phyloP scores from a whole-genome alignment of 176 grass and related monocot species.

The Oryza meyeriana region DNA sequence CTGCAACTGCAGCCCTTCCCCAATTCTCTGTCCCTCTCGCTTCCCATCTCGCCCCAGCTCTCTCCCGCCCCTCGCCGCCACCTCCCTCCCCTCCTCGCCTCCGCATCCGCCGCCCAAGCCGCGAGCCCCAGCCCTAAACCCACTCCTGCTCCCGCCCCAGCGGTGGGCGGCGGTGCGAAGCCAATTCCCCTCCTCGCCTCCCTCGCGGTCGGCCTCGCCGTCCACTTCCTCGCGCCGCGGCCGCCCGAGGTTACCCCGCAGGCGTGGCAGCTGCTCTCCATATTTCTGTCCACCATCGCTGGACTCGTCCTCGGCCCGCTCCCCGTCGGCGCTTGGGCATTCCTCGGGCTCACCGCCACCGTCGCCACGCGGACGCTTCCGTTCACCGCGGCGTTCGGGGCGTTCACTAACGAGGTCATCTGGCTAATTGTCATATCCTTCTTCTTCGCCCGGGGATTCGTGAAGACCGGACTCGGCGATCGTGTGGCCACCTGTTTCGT shows the following conservation, averaged over 20 bases:
- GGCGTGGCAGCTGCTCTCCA: constrained; percentile 91
- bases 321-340: constrained; percentile 81
- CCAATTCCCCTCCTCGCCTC: constrained; percentile 48
- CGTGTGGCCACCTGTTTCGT: constrained; percentile 91
- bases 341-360: constrained; percentile 72
- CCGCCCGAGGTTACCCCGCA: constrained; percentile 58
- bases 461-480: constrained; percentile 93
- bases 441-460: constrained; percentile 95
- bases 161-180: constrained; percentile 39
- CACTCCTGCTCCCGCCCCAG: not conserved
- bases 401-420: constrained; percentile 85
- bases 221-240: constrained; percentile 59
- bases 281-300: constrained; percentile 75
- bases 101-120: constrained; percentile 16
- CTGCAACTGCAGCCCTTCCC: not conserved
- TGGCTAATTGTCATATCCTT: constrained; percentile 99
- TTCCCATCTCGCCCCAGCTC: not conserved
- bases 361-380: constrained; percentile 64
- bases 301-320: constrained; percentile 73
- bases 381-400: constrained; percentile 68
- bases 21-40: not conserved
- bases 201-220: constrained; percentile 55
- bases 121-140: constrained; percentile 1
- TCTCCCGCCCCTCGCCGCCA: not conserved
- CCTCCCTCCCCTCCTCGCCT: not conserved